Evolutionary conservation across 73 alveolate genomes (phyloP), one percentile per base, ranked within the genome.

Genomic region (Tetrahymena elliotti): DNA sequence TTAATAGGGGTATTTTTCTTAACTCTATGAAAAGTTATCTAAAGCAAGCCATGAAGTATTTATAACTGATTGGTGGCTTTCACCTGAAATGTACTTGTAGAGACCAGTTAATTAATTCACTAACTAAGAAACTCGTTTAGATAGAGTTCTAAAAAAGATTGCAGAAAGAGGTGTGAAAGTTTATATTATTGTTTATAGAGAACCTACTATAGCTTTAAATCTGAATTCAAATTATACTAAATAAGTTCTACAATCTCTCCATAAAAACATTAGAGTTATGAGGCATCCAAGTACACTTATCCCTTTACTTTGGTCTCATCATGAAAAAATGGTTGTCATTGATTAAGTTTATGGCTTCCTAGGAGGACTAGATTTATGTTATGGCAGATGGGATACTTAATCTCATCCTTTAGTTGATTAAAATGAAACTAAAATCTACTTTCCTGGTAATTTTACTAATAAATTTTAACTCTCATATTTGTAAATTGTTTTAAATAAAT

Each of bases 41-140:
- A 41, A 95, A 9, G 99, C 99, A 34, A 95, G 96, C 93, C 96
- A 96, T 84, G 95, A 97, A 20, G 97, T 98, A 22, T 98, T 97
- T 83, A 99, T 99, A 11, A 97, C 99, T 54, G 99, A 99, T 97
- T 99, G 99, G 99, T 99, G 99, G 99, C 97, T 99, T 93, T 96
- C 99, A 93, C 99, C 99, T 35, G 99, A 98, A 92, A 93, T 98
- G 33, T 98, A 95, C 93, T 53, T 98, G 34, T 98, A 97, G 84
- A 94, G 99, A 93, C 99, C 99, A 6, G 97, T 97, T 1, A 53
- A 83, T 84, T 15, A 83, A 6, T 38, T 37, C 37, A 38, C 94
- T 0, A 92, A 83, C 37, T 52, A 52, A 20, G 52, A 93, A 20
- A 24, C 68, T 82, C 92, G 98, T 53, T 39, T 97, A 54, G 98